These are phyloP conservation scores for Rhizopogon sp. DNA, from an alignment of 768 basidiomycete genomes.

Conservation along the genomic window DNA sequence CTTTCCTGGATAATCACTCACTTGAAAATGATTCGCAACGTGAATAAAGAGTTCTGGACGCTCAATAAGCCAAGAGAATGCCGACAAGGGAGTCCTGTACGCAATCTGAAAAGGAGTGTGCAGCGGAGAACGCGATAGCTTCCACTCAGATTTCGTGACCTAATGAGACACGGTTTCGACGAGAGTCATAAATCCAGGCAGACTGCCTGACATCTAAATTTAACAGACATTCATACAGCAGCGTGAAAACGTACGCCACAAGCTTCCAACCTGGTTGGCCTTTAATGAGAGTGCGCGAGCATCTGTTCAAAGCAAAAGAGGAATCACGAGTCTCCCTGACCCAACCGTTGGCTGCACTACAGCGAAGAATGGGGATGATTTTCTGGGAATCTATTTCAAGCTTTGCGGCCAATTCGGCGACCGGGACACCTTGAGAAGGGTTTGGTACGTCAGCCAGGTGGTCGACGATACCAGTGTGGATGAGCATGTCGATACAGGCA, in stretches of 20 bases:
- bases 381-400: conserved; percentile 12
- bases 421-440: conserved; percentile 5
- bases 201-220: conserved; percentile 1
- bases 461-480: conserved; percentile 13
- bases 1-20: not conserved
- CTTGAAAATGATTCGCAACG: not conserved
- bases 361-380: conserved; percentile 11
- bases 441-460: conserved; percentile 4
- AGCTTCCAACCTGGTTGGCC: conserved; percentile 2
- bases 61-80: conserved; percentile 19
- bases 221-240: not conserved
- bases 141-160: conserved; percentile 14
- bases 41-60: not conserved
- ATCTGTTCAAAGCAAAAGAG: conserved; percentile 14
- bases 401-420: conserved; percentile 5
- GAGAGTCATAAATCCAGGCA: conserved; percentile 9
- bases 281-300: conserved; percentile 8
- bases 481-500: conserved; percentile 10
- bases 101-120: conserved; percentile 34
- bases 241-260: conserved; percentile 2
- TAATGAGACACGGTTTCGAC: conserved; percentile 4
- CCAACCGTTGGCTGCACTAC: conserved; percentile 13
- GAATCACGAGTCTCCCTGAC: conserved; percentile 12
- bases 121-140: conserved; percentile 2
- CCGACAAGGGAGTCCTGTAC: conserved; percentile 30